Base-by-base conservation (phyloP, 768 basidiomycete species). In the Amyloporia xantha region DNA sequence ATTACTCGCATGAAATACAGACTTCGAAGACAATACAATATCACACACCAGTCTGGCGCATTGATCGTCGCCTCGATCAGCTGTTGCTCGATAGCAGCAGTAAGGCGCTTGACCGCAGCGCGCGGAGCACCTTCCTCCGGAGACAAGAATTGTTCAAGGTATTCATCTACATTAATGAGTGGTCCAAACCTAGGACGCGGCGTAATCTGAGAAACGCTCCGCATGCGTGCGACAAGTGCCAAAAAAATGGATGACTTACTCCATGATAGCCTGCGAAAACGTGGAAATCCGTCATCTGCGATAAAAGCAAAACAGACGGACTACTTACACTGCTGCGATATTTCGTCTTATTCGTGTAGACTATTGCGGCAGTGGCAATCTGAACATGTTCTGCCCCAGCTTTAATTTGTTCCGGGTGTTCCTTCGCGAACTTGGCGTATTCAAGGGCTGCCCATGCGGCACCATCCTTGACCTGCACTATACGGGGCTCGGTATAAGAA, bases 401-500 rank as follows among this genome's bases (percentile, higher is more conserved):
- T 39, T 48, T 52, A 11, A 51, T 56, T 44, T 66, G 63, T 51
- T 71, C 72, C 23, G 78, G 72, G 58, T 81, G 71, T 48, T 82
- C 79, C 52, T 68, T 69, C 30, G 79, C 72, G 80, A 90, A 93
- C 58, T 86, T 85, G 9, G 81, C 74, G 65, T 93, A 98, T 68
- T 98, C 96, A 54, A 97, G 73, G 4, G 93, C 89, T 42, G 91
- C 86, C 93, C 93, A 97, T 10, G 93, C 82, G 27, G 90, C 88
- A 24, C 95, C 95, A 58, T 98, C 94, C 61, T 90, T 90, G 60
- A 91, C 80, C 54, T 92, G 87, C 79, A 94, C 84, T 58, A 98
- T 91, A 48, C 82, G 77, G 9, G 94, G 92, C 61, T 93, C 91
- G 2, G 93, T 96, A 66, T 97, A 95, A 59, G 85, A 87, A 17